Evolutionary conservation across 2,329 filamentous ascomycete species (phyloP), one percentile per base, ranked within the genome.

Genomic region (Fonsecaea multimorphosa): DNA sequence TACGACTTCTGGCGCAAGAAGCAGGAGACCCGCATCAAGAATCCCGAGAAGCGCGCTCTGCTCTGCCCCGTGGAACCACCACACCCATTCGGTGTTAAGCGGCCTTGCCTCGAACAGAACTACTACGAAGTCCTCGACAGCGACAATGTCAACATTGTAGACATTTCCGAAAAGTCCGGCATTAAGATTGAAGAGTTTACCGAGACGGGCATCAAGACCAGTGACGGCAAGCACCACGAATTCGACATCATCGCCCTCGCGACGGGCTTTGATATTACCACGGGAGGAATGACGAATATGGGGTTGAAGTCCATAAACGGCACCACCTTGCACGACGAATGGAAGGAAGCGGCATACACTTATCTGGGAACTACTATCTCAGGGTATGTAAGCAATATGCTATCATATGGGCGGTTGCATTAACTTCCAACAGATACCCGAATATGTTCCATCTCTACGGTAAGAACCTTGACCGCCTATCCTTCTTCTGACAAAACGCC

Each of bases 1-100:
- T 88, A 87, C 71, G 76, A 82, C 8, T 86, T 87, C 72, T 87
- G 86, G 84, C 78, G 76, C 1, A 78, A 80, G 69, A 86, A 85
- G 74, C 81, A 80, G 0, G 79, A 83, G 0, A 76, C 75, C 3
- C 78, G 86, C 2, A 80, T 89, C 55, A 75, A 77, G 0, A 83
- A 88, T 67, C 79, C 83, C 0, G 75, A 74, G 40, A 81, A 82
- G 72, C 74, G 80, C 38, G 82, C 86, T 19, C 63, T 87, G 0
- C 77, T 88, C 7, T 85, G 84, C 0, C 87, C 86, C 0, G 62
- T 58, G 4, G 74, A 84, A 52, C 82, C 80, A 74, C 85, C 82
- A 0, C 83, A 87, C 69, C 81, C 78, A n/a, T 86, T 87, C 69
- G 86, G 83, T 16, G 76, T 80, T 51, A 88, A 86, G 75, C 78